Percentiles rank a stretch among this genome's conserved stretches.
These are phyloP conservation scores for Arthrobotrys musiformis DNA, from an alignment of 2,329 filamentous ascomycete genomes.

Conservation along the genomic window DNA sequence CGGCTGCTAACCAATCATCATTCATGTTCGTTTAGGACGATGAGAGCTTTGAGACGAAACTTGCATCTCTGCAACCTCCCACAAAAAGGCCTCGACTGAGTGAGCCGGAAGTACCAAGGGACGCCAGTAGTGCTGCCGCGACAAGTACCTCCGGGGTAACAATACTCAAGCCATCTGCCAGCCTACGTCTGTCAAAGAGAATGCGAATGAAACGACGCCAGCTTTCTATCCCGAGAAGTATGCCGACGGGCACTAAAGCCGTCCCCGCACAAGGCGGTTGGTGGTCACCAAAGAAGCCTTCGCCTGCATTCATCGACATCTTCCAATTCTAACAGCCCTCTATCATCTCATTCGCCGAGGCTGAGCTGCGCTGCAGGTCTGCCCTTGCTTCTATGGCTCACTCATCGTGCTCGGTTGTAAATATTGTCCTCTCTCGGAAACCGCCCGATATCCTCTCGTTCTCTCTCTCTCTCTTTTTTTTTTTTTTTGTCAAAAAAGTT, in stretches of 20 bases:
- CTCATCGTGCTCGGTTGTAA: constrained; percentile 49
- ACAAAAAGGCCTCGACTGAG: constrained; percentile 47
- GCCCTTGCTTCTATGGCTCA: constrained; percentile 49
- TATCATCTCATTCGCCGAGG: constrained; percentile 13
- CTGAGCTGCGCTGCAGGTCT: constrained; percentile 36
- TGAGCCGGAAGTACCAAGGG: constrained; percentile 31
- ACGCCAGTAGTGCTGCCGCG: neutral
- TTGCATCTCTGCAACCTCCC: constrained; percentile 54
- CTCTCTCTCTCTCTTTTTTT: constrained; percentile 6
- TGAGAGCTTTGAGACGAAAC: constrained; percentile 56
- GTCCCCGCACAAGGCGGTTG: constrained; percentile 24
- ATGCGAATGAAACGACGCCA: constrained; percentile 54
- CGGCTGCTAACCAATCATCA: constrained; percentile 43
- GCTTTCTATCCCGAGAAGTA: constrained; percentile 50
- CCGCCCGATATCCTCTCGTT: constrained; percentile 34
- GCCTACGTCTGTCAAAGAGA: constrained; percentile 53
- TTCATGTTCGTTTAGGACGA: constrained; percentile 38
- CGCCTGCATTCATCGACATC: constrained; percentile 53
- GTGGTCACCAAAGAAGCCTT: constrained; percentile 48
- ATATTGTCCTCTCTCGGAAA: constrained; percentile 40
- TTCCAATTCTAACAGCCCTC: constrained; percentile 49
- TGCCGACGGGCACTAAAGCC: constrained; percentile 25
- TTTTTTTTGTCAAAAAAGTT: neutral
- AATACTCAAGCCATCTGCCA: constrained; percentile 50
- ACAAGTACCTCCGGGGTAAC: constrained; percentile 27